phyloP scores from a whole-genome alignment of 768 basidiomycete species.

The Goffeauzyma gilvescens region DNA sequence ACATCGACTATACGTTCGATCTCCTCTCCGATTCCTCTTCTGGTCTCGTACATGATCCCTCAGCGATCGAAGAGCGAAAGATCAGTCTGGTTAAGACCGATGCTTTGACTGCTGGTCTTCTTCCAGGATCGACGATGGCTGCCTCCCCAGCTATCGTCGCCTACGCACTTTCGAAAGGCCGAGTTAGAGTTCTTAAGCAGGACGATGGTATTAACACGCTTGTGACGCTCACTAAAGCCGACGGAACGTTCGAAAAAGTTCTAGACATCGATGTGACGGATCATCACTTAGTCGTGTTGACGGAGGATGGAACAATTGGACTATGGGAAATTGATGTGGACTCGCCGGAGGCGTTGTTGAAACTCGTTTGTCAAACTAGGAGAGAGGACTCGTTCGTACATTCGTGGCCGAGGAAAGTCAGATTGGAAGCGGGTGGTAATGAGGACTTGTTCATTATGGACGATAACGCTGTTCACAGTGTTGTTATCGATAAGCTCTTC shows the following conservation, averaged over 20 bases:
- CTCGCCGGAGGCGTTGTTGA: too few relatives aligned
- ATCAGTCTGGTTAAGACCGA: constrained; percentile 6
- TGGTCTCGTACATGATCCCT: neutral
- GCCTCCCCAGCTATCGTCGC: neutral
- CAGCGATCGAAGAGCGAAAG: constrained; percentile 2
- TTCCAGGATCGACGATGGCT: neutral
- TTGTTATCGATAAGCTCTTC: neutral
- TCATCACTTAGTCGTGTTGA: neutral
- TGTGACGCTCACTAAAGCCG: neutral
- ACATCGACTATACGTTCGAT: neutral
- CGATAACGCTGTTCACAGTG: neutral
- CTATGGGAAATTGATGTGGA: constrained; percentile 3
- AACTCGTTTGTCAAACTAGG: too few relatives aligned
- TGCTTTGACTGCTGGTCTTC: constrained; percentile 2
- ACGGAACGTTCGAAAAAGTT: neutral
- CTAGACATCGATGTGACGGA: constrained; percentile 2
- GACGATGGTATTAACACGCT: neutral
- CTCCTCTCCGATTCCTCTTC: neutral
- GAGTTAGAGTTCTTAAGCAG: constrained; percentile 1
- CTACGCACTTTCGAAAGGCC: constrained; percentile 4
- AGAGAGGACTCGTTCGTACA: too few relatives aligned
- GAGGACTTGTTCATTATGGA: neutral
- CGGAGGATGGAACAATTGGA: constrained; percentile 2
- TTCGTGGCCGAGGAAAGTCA: too few relatives aligned
- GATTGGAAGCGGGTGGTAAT: neutral